Evolutionary conservation across 2,329 filamentous ascomycete species (phyloP), one percentile per base, ranked within the genome.

Genomic region (Xylariaceae sp.): DNA sequence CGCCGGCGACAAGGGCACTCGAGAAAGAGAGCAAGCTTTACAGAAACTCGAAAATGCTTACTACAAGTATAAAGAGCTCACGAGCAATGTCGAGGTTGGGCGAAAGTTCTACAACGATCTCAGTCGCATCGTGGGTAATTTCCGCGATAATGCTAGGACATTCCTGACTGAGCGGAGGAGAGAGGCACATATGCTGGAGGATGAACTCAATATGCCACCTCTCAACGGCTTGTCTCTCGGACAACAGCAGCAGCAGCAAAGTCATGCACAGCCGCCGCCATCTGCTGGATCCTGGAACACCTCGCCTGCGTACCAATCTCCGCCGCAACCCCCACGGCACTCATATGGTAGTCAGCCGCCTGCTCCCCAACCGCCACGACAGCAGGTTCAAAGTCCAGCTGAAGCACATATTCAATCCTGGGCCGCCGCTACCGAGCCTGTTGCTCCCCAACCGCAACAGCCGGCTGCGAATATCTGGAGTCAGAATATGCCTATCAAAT

Each of bases 21-120:
- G 73, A 54, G 91, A 96, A 65, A 84, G 94, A 13, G 93, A 97
- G 68, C 82, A 88, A 60, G 91, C 90, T 0, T 73, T 99, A 45
- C 94, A 99, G 70, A 84, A 82, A 56, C 76, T 99, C 10, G 93
- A 97, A 69, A 91, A 89, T 58, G 93, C 90, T 1, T 97, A 96
- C 68, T 85, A 91, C 70, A 95, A 93, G 72, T 97, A 97, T 75
- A 96, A 96, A 72, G 93, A 99, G 69, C 90, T 97, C 51, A 84
- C 96, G 51, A 89, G 83, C 59, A 96, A 97, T 66, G 79, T 97
- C 2, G 93, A 97, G 59, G 89, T 88, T 0, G 94, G 90, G 1
- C 80, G 93, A 48, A 97, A 94, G 68, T 99, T 99, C 68, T 99
- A 97, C 75, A 99, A 99, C 61, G 92, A 97, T 65, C 79, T 99